Evolutionary conservation across 2,329 filamentous ascomycete species (phyloP).

Genomic region (Colletotrichum costaricense): DNA sequence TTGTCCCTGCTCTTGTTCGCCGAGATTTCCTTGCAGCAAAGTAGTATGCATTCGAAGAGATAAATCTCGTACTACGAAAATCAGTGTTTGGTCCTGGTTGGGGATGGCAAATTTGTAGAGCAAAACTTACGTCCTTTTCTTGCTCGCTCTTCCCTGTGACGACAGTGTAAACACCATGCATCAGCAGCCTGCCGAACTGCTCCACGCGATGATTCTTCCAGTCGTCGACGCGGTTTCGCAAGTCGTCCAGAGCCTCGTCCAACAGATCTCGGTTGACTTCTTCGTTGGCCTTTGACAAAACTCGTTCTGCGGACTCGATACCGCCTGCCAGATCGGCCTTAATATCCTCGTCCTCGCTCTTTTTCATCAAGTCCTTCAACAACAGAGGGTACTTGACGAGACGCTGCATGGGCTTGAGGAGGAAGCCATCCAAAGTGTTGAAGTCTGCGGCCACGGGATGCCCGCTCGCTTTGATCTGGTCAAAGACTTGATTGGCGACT

Average conservation of each 20-base stretch:
- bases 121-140: slow-evolving; percentile 81
- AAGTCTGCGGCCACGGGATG: slow-evolving; percentile 87
- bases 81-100: neutral
- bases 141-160: slow-evolving; percentile 90
- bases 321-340: slow-evolving; percentile 80
- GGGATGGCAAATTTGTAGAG: neutral
- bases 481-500: slow-evolving; percentile 85
- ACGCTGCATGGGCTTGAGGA: slow-evolving; percentile 96
- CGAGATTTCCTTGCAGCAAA: slow-evolving; percentile 96
- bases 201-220: slow-evolving; percentile 96
- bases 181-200: slow-evolving; percentile 88
- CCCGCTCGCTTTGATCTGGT: slow-evolving; percentile 82
- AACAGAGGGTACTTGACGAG: slow-evolving; percentile 94
- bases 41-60: slow-evolving; percentile 92
- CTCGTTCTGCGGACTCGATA: slow-evolving; percentile 83
- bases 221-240: slow-evolving; percentile 88
- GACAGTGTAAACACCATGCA: slow-evolving; percentile 92
- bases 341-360: slow-evolving; percentile 78
- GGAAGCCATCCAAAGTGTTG: slow-evolving; percentile 89
- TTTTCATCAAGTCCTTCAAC: slow-evolving; percentile 89
- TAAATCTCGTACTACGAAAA: slow-evolving; percentile 90
- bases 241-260: slow-evolving; percentile 83
- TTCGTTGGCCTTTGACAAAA: slow-evolving; percentile 87
- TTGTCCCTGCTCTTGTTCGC: slow-evolving; percentile 86
- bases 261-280: slow-evolving; percentile 91